These are phyloP conservation scores for Lactifluus hygrophoroides DNA, from an alignment of 768 basidiomycete genomes.

Conservation along the genomic window DNA sequence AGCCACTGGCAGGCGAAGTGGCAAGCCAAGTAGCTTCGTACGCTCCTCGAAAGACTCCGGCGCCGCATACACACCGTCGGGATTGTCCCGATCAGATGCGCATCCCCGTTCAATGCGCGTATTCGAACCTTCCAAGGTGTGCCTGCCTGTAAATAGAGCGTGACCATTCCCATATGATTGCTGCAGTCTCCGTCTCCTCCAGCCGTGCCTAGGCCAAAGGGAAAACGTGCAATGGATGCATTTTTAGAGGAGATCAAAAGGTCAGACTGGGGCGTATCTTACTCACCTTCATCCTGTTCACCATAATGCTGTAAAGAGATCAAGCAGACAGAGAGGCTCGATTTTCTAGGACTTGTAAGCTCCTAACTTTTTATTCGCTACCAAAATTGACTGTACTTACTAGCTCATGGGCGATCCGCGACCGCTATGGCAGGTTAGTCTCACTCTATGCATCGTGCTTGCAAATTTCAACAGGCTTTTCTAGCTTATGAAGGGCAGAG, in stretches of 20 bases:
- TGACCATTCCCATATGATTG: constrained; percentile 1
- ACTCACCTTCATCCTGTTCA: background rate
- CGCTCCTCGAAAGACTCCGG: constrained; percentile 44
- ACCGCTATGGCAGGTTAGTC: constrained; percentile 80
- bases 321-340: constrained; percentile 87
- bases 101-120: constrained; percentile 27
- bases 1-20: constrained; percentile 39
- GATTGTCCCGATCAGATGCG: constrained; percentile 25
- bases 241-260: constrained; percentile 96
- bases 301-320: constrained; percentile 45
- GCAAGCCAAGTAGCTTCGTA: constrained; percentile 47
- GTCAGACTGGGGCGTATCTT: constrained; percentile 31
- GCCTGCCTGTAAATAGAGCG: constrained; percentile 8
- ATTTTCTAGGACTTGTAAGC: constrained; percentile 57
- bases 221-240: constrained; percentile 91
- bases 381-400: background rate
- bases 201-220: constrained; percentile 64
- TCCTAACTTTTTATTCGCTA: background rate
- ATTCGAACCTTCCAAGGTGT: constrained; percentile 29
- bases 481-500: constrained; percentile 84
- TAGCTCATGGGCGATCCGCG: constrained; percentile 65
- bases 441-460: background rate
- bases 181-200: constrained; percentile 51
- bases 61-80: constrained; percentile 35
- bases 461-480: background rate